phyloP scores from a whole-genome alignment of 2,329 filamentous ascomycete species.

The Colletotrichum somersetense region DNA sequence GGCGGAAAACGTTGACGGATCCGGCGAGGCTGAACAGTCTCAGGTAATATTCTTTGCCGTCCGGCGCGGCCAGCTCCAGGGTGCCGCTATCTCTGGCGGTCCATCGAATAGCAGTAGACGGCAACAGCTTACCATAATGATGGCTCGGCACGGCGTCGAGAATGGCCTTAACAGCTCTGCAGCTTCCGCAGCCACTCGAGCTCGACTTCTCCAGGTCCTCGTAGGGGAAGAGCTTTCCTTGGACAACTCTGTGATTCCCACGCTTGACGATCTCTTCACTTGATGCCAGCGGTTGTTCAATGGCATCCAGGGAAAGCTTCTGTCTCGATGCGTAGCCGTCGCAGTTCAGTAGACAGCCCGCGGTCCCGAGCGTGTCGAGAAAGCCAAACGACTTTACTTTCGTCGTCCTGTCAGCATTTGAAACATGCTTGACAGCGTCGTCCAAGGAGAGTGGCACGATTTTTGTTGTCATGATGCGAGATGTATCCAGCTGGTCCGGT shows the following conservation, averaged over 20 bases:
- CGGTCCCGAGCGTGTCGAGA: conserved; percentile 7
- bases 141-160: no score
- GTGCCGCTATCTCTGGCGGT: no score
- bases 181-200: no score
- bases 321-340: neutral
- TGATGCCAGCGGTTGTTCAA: neutral
- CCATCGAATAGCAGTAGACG: no score
- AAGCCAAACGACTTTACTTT: neutral
- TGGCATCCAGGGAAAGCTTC: neutral
- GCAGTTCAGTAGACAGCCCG: conserved; percentile 9
- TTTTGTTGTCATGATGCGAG: neutral
- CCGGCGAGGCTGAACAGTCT: no score
- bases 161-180: no score
- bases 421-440: neutral
- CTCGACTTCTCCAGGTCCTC: neutral
- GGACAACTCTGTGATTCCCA: neutral
- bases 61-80: no score
- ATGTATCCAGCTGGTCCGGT: neutral
- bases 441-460: neutral
- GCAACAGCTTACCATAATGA: no score
- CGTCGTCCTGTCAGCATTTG: no score
- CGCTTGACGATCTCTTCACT: neutral
- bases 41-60: no score
- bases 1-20: no score
- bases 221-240: conserved; percentile 13